phyloP scores from a whole-genome alignment of 1,139 yeast genomes.

The Saccharomyces hybrid region DNA sequence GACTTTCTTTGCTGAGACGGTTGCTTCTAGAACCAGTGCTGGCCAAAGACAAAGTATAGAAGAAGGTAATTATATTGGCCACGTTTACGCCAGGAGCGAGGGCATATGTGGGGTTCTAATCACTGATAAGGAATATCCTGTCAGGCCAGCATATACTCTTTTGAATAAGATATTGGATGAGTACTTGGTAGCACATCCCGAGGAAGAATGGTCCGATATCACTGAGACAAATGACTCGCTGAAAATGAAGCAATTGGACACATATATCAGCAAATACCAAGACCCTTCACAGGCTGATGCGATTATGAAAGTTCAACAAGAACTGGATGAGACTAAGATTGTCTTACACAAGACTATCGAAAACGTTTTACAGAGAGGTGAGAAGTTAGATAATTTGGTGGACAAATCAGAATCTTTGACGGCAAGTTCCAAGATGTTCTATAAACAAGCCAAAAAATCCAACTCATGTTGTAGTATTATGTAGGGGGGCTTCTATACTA shows the following conservation, averaged over 20 bases:
- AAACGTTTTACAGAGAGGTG: conserved; percentile 90
- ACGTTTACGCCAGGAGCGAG: conserved; percentile 82
- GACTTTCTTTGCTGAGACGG: conserved; percentile 89
- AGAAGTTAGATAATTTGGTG: conserved; percentile 84
- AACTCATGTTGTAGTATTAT: conserved; percentile 88
- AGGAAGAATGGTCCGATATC: conserved; percentile 55
- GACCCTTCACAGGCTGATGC: conserved; percentile 97
- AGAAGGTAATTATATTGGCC: conserved; percentile 84
- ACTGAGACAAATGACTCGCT: conserved; percentile 45
- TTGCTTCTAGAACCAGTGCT: conserved; percentile 74
- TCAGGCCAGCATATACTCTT: conserved; percentile 92
- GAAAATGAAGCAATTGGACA: conserved; percentile 54
- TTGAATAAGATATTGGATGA: conserved; percentile 88
- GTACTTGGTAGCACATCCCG: conserved; percentile 76
- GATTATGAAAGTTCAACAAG: conserved; percentile 96
- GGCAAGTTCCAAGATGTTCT: conserved; percentile 83
- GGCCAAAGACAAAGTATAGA: conserved; percentile 94
- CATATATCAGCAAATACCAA: conserved; percentile 76
- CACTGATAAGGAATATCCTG: conserved; percentile 92
- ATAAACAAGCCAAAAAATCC: conserved; percentile 95
- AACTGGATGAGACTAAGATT: conserved; percentile 93
- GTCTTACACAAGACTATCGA: conserved; percentile 94
- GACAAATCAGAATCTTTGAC: conserved; percentile 93
- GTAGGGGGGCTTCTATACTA: conserved; percentile 31
- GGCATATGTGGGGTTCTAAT: conserved; percentile 91